Percentiles rank a stretch among this genome's conserved stretches.
Conservation (phyloP, 2,329 filamentous ascomycete species). For the Cephalotrichum gorgonifer region DNA sequence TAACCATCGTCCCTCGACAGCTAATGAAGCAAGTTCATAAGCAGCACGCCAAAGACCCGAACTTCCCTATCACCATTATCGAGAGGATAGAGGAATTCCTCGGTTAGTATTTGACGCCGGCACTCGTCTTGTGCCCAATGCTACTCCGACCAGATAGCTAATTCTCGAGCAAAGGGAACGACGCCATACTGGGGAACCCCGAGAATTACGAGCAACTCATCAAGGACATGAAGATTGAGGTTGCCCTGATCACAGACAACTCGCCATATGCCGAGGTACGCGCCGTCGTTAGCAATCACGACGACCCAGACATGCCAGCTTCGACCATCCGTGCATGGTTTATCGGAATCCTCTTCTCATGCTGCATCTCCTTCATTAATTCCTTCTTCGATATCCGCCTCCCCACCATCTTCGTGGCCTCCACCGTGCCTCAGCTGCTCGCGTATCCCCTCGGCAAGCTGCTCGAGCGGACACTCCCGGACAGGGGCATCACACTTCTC, state of each 20-base stretch:
- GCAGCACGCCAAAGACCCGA: constrained; percentile 24
- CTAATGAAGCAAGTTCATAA: constrained; percentile 22
- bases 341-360: constrained; percentile 21
- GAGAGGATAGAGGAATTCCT: constrained; percentile 25
- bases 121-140: not conserved
- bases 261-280: constrained; percentile 23
- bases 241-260: constrained; percentile 17
- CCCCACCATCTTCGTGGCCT: constrained; percentile 22
- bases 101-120: constrained; percentile 10
- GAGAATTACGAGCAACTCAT: constrained; percentile 22
- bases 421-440: constrained; percentile 24
- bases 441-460: constrained; percentile 35
- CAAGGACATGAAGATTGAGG: constrained; percentile 20
- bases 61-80: constrained; percentile 23
- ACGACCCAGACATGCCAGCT: constrained; percentile 21
- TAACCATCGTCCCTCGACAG: constrained; percentile 10
- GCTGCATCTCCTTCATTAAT: constrained; percentile 19
- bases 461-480: constrained; percentile 39
- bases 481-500: constrained; percentile 31
- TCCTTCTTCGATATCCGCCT: constrained; percentile 25
- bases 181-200: constrained; percentile 21
- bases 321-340: constrained; percentile 23
- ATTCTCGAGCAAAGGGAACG: constrained; percentile 10
- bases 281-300: constrained; percentile 25
- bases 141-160: not conserved